Base-by-base conservation (phyloP, 139 green algal species). In the Eudorina sp. region DNA sequence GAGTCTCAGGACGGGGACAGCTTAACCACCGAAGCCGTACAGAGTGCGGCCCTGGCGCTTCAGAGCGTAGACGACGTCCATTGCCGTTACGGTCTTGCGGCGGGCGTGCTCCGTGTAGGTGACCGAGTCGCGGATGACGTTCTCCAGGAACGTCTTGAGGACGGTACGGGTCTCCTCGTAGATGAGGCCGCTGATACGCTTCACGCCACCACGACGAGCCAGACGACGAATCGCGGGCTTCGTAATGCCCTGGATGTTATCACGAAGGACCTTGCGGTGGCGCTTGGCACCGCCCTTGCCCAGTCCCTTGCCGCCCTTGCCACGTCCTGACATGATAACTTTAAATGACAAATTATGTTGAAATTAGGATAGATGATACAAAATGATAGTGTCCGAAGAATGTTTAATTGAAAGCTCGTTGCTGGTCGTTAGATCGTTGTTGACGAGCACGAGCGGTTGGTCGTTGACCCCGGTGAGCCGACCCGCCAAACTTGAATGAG, bases 231-330 rank as follows among this genome's bases (percentile, higher is more conserved):
- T 98, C 73, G 96, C 96, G 74, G 96, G 96, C 94, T 98, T 98
- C 69, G 93, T 96, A 91, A 96, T 96, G 88, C 97, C 94, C 95
- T 98, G 96, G 92, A 98, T 98, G 95, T 98, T 98, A 89, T 98
- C 96, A 82, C 96, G 95, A 77, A 98, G 89, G 55, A 98, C 96
- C 95, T 98, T 98, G 88, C 96, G 90, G 93, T 98, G 96, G 90
- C 96, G 95, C 95, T 98, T 98, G 94, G 96, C 97, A 66, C 95
- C 95, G 58, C 94, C 93, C 93, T 99, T 98, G 89, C 96, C 96
- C 21, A 99, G 96, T 74, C 96, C 96, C 93, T 99, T 99, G 90
- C 96, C 96, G 84, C 96, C 96, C 93, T 99, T 99, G 93, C 96
- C 96, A 88, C 96, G 96, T 90, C 96, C 96, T 90, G 95, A 98